Evolutionary conservation across 169 alveolate genomes (phyloP).

Genomic region (Cyclospora cayetanensis): DNA sequence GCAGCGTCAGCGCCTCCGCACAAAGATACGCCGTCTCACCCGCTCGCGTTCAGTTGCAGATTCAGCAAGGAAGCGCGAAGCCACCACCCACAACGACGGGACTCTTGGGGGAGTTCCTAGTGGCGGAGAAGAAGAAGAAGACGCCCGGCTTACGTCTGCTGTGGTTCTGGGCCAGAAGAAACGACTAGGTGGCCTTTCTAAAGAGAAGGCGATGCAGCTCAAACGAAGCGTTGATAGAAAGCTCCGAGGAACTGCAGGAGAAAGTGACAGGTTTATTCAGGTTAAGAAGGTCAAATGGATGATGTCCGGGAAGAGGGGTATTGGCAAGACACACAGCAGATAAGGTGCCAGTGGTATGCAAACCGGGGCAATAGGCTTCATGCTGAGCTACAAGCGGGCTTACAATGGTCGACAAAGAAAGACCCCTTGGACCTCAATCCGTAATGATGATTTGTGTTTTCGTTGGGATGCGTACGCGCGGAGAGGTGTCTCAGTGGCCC

Average conservation of each 20-base stretch:
- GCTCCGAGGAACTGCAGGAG: slow-evolving; percentile 83
- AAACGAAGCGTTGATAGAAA: slow-evolving; percentile 63
- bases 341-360: no score
- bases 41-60: slow-evolving; percentile 31
- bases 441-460: no score
- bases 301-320: slow-evolving; percentile 93
- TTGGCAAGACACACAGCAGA: slow-evolving; percentile 71
- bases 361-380: no score
- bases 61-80: neutral
- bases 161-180: slow-evolving; percentile 25
- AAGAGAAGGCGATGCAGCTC: slow-evolving; percentile 62
- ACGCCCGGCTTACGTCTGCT: slow-evolving; percentile 21
- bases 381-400: no score
- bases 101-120: neutral
- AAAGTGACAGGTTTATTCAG: slow-evolving; percentile 91
- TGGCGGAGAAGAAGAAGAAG: slow-evolving; percentile 43
- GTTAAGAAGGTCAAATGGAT: slow-evolving; percentile 94
- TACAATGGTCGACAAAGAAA: no score
- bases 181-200: slow-evolving; percentile 67
- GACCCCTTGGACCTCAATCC: no score
- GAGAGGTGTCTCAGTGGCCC: no score
- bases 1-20: neutral
- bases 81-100: neutral
- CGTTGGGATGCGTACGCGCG: no score
- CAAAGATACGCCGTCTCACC: slow-evolving; percentile 2